Evolutionary conservation across 2,329 filamentous ascomycete genomes (phyloP), one percentile per base, ranked within the genome.

Genomic region (Fusarium oxysporum): DNA sequence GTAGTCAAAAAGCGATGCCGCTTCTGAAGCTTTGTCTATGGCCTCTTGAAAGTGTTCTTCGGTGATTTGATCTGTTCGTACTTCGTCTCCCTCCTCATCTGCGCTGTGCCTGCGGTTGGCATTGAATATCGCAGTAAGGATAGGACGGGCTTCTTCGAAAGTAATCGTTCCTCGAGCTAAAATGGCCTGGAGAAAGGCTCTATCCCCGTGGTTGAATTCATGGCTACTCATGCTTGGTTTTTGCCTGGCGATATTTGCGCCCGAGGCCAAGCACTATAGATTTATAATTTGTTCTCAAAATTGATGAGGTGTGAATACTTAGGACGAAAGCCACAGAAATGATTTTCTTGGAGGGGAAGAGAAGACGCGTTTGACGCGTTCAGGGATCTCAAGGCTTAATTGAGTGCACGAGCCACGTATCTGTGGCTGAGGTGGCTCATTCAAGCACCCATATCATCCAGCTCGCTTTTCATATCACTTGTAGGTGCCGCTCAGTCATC

Each of bases 151-250:
- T 77, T 97, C 90, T 59, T 90, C 86, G 71, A 93, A 90, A 1
- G 93, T 97, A 81, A 98, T 86, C 48, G 91, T 90, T 28, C 93
- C 92, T 55, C 92, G 91, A 6, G 93, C 90, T 81, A 98, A 87
- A 74, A 99, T 91, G 54, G 93, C 93, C 82, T 99, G 96, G 1
- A 98, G 86, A 79, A 99, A 97, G 13, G 96, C 95, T 64, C 94
- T 92, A 80, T 98, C 93, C 70, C 87, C 87, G 79, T 97, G 86
- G 62, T 81, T 79, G 77, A 88, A 89, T 28, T 82, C 80, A 2
- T 72, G 71, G 6, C 78, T 78, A 16, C 83, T 54, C 23, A 80
- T 77, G 32, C 40, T 38, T 38, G 23, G 19, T 5, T 33, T 28
- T 23, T 10, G 23, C 40, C 79, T 78, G 40, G 81, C 73, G 72